Evolutionary conservation across 441 rosid genomes (phyloP).

Genomic region (Viola pubescens): DNA sequence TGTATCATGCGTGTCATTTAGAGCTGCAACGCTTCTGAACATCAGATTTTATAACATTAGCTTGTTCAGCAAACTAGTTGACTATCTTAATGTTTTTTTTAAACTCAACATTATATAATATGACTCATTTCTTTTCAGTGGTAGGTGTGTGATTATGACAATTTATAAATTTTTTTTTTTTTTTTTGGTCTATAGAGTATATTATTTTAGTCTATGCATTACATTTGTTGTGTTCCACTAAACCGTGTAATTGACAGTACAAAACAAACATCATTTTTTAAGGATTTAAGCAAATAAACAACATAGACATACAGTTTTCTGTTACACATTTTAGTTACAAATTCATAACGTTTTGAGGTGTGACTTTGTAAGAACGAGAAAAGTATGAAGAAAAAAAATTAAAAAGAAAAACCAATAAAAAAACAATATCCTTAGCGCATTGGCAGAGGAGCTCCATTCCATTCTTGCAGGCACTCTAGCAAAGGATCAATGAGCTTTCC

Average conservation of each 20-base stretch:
- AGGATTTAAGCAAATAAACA: background rate
- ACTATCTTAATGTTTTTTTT: no score
- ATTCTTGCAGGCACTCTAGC: conserved; percentile 50
- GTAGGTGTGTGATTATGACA: no score
- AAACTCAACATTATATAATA: no score
- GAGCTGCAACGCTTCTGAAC: no score
- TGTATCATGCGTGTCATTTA: no score
- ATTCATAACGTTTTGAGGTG: background rate
- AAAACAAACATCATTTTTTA: conserved; percentile 2
- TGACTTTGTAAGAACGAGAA: background rate
- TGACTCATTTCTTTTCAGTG: no score
- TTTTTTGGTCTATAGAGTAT: no score
- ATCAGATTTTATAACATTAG: no score
- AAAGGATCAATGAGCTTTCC: conserved; percentile 55
- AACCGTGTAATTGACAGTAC: conserved; percentile 1
- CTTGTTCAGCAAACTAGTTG: no score
- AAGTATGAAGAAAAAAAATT: background rate
- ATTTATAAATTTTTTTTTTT: no score
- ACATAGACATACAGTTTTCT: conserved; percentile 4
- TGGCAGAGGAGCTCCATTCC: conserved; percentile 67
- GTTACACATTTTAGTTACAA: conserved; percentile 3
- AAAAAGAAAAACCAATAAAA: background rate
- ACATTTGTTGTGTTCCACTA: background rate
- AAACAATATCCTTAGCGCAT: conserved; percentile 33
- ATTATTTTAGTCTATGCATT: background rate